These are phyloP conservation scores for Pelargonium fulgidum DNA, from an alignment of 441 rosid genomes.

Conservation along the genomic window DNA sequence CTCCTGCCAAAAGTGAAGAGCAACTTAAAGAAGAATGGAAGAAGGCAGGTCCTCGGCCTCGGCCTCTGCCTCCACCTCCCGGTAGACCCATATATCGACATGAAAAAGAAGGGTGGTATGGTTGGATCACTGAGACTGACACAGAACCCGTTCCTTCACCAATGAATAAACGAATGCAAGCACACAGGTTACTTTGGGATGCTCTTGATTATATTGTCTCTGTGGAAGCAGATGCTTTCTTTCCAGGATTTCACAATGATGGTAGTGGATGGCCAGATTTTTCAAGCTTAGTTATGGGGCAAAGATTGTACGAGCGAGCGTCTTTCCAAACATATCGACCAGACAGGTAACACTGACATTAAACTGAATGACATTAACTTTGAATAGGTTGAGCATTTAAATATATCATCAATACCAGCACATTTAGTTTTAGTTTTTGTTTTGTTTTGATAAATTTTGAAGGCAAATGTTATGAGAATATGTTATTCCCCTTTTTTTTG, in stretches of 20 bases:
- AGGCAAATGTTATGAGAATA: not conserved
- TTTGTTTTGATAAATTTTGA: constrained; percentile 1
- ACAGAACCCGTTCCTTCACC: constrained; percentile 75
- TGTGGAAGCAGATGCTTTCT: constrained; percentile 84
- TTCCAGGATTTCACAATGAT: constrained; percentile 86
- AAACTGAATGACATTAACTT: constrained; percentile 17
- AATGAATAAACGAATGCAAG: constrained; percentile 68
- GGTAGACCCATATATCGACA: constrained; percentile 84
- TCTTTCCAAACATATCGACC: constrained; percentile 69
- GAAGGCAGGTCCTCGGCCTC: constrained; percentile 92
- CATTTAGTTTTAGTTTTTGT: constrained; percentile 2
- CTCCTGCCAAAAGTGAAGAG: constrained; percentile 55
- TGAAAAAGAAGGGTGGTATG: constrained; percentile 99
- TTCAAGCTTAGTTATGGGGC: constrained; percentile 96
- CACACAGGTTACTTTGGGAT: constrained; percentile 90
- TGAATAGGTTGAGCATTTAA: not conserved
- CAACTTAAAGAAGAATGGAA: constrained; percentile 83
- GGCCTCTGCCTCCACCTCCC: constrained; percentile 99
- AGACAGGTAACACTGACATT: constrained; percentile 53
- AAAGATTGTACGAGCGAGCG: constrained; percentile 77
- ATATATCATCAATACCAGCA: not conserved
- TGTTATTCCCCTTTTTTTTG: not conserved
- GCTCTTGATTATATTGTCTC: constrained; percentile 90
- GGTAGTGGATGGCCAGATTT: constrained; percentile 92
- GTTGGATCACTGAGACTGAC: constrained; percentile 80